A percentile compares a stretch with the other conserved stretches of the same genome.
phyloP scores from a whole-genome alignment of 352 stramenopile species.

The Thalassiosira mediterranea region DNA sequence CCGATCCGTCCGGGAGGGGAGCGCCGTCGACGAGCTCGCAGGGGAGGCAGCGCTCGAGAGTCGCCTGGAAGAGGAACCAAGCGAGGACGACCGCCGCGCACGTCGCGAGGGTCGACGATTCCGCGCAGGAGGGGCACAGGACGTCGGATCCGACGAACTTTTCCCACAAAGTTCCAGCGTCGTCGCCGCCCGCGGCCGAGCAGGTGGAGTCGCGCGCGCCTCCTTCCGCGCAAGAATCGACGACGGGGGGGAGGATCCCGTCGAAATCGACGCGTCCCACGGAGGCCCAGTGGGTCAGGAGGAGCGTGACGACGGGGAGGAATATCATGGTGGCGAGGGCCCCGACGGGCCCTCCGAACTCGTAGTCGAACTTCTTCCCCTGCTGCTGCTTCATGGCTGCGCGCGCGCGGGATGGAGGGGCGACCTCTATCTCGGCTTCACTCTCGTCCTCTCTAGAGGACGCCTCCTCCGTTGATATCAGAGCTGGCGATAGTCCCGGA shows the following conservation, averaged over 20 bases:
- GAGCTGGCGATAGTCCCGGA: too few relatives aligned
- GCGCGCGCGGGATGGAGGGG: too few relatives aligned
- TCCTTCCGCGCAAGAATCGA: too few relatives aligned
- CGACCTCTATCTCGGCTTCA: too few relatives aligned
- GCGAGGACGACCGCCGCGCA: conserved; percentile 55
- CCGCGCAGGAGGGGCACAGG: conserved; percentile 37
- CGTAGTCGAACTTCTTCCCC: conserved; percentile 77
- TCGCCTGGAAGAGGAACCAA: conserved; percentile 87
- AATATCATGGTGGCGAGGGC: conserved; percentile 76
- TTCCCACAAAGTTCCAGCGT: too few relatives aligned
- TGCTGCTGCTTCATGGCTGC: too few relatives aligned
- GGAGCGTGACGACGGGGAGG: conserved; percentile 84
- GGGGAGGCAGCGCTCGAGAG: conserved; percentile 85
- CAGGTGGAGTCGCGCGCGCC: conserved; percentile 28
- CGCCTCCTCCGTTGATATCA: too few relatives aligned
- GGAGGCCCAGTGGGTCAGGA: conserved; percentile 53
- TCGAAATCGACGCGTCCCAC: conserved; percentile 39
- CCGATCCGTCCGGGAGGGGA: conserved; percentile 61
- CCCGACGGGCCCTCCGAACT: conserved; percentile 89
- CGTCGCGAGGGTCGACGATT: conserved; percentile 21
- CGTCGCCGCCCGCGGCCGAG: too few relatives aligned
- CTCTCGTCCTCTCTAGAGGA: too few relatives aligned
- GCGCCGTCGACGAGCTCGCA: conserved; percentile 79
- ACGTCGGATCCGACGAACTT: conserved; percentile 29
- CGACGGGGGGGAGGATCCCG: conserved; percentile 21